Base-by-base conservation (phyloP, 2,329 filamentous ascomycete genomes). In the Colletotrichum tamarilloi region DNA sequence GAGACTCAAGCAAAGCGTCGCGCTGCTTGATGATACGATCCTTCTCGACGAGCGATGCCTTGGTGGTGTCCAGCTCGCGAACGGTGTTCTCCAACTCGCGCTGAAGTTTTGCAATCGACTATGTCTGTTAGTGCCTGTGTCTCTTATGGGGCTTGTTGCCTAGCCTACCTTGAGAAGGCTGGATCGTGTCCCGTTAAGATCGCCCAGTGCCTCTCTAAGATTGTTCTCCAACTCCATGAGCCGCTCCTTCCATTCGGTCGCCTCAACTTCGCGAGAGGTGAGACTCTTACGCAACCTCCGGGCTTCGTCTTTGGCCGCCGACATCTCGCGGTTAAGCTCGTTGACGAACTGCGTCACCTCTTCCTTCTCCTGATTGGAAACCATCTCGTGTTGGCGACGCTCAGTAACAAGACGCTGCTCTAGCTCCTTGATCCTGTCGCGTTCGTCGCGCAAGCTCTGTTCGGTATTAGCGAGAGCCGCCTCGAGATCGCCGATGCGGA, bases 301-400 rank as follows among this genome's bases (percentile, higher is more conserved):
- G 30, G 92, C 90, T 79, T 98, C 97, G 75, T 98, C 97, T 84
- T 97, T 97, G 75, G 94, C 92, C 32, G 89, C 88, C 5, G 92
- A 92, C 28, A 92, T 90, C 82, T 98, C 95, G 53, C 92, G 89
- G 80, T 98, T 98, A 76, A 98, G 92, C 76, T 98, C 95, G 79
- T 97, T 96, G 79, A 98, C 91, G 75, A 97, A 91, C 82, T 96
- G 94, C 84, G 98, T 95, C 64, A 97, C 94, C 80, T 98, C 96
- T 80, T 97, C 94, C 85, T 98, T 98, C 84, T 98, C 95, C 78
- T 94, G 92, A 79, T 91, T 93, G 59, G 95, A 94, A 67, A 98
- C 90, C 62, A 95, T 90, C 81, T 98, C 96, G 57, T 94, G 91
- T 83, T 98, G 96, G 76, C 93, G 90, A 68, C 95, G 88, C 84